Percentiles rank a stretch among this genome's conserved stretches.
Conservation (phyloP, 768 basidiomycete species). For the Russula dissimulans region DNA sequence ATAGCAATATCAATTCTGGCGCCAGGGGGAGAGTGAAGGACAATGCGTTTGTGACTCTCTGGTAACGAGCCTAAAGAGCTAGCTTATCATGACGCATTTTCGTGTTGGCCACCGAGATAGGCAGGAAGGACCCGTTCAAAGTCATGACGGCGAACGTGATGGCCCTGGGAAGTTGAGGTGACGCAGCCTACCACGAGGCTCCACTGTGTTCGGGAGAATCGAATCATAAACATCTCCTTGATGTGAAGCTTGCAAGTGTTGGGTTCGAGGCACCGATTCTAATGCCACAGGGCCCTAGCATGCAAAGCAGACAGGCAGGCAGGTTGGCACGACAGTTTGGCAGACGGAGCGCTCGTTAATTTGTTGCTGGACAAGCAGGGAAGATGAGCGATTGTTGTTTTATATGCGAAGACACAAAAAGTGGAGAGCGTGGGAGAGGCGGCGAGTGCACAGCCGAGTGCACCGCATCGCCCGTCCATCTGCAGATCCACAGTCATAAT, state of each 20-base stretch:
- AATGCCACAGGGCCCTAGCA: too few relatives aligned
- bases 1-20: not conserved
- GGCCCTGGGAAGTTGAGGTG: not conserved
- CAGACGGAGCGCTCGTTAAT: not conserved
- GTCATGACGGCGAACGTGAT: conserved; percentile 2
- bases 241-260: not conserved
- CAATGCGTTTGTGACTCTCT: not conserved
- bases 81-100: conserved; percentile 2
- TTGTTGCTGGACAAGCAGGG: too few relatives aligned
- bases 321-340: too few relatives aligned
- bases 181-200: conserved; percentile 10
- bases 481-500: not conserved
- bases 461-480: not conserved
- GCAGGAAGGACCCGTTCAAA: not conserved
- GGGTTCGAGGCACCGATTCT: not conserved
- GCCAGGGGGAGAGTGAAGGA: not conserved
- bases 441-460: not conserved
- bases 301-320: too few relatives aligned
- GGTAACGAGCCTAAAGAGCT: not conserved
- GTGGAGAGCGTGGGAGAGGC: not conserved
- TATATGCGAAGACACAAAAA: not conserved
- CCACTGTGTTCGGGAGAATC: not conserved
- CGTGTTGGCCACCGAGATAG: not conserved
- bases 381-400: not conserved
- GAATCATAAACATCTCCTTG: not conserved